These are phyloP conservation scores for Zanthoxylum bungeanum DNA, from an alignment of 345 rosid species.

Conservation along the genomic window DNA sequence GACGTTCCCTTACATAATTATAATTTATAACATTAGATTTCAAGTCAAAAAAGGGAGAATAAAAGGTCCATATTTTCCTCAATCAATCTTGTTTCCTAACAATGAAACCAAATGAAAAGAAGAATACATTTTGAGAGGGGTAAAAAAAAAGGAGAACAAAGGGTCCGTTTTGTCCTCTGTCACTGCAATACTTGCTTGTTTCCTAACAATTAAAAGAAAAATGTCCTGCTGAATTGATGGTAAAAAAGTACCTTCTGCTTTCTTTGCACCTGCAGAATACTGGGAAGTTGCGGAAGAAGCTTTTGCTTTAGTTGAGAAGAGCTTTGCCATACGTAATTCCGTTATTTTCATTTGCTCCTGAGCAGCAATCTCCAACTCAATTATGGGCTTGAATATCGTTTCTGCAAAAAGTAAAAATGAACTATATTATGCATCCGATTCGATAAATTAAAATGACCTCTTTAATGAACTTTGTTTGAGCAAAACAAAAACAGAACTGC, in stretches of 20 bases:
- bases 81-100: too few species aligned
- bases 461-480: not conserved
- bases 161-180: not conserved
- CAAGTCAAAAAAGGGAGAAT: too few species aligned
- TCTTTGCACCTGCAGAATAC: slow-evolving; percentile 29
- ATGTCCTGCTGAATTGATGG: slow-evolving; percentile 1
- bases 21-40: too few species aligned
- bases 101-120: not conserved
- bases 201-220: not conserved
- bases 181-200: not conserved
- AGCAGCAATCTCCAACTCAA: slow-evolving; percentile 85
- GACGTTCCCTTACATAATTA: too few species aligned
- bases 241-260: slow-evolving; percentile 51
- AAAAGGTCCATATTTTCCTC: too few species aligned
- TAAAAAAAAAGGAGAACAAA: not conserved
- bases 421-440: not conserved
- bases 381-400: slow-evolving; percentile 65
- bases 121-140: not conserved
- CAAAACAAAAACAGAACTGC: not conserved
- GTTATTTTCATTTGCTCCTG: slow-evolving; percentile 86
- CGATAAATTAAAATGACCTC: not conserved
- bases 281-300: slow-evolving; percentile 25
- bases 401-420: slow-evolving; percentile 35
- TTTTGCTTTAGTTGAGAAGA: slow-evolving; percentile 44
- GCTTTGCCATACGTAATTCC: slow-evolving; percentile 79